phyloP scores from a whole-genome alignment of 768 basidiomycete genomes.

The Gymnopilus junonius region DNA sequence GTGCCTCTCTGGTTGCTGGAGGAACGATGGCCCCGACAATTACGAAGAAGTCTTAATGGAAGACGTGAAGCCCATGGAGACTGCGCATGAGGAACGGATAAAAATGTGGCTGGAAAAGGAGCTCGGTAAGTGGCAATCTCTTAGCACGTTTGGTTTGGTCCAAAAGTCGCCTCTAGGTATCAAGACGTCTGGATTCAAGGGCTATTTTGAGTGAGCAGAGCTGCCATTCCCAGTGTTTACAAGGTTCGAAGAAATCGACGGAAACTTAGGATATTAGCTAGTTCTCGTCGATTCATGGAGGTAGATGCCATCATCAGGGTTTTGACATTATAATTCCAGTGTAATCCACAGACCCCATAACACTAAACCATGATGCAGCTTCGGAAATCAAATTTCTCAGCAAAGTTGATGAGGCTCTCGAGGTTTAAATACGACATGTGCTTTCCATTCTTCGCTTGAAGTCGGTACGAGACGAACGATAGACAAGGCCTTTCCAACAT shows the following conservation, averaged over 20 bases:
- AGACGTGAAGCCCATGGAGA: constrained; percentile 2
- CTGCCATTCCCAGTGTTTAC: not conserved
- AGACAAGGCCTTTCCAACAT: constrained; percentile 45
- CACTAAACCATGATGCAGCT: too few relatives aligned
- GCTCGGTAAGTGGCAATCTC: constrained; percentile 9
- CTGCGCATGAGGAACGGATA: constrained; percentile 9
- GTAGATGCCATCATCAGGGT: not conserved
- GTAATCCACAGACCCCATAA: too few relatives aligned
- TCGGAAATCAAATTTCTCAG: constrained; percentile 48
- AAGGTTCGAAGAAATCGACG: not conserved
- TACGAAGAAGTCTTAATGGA: constrained; percentile 8
- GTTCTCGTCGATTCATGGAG: not conserved
- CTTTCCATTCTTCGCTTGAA: constrained; percentile 50
- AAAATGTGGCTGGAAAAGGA: constrained; percentile 3
- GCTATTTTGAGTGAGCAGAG: constrained; percentile 7
- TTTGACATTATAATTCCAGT: too few relatives aligned
- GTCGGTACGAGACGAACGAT: constrained; percentile 52
- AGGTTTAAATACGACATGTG: constrained; percentile 58
- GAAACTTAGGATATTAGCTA: not conserved
- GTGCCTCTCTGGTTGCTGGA: not conserved
- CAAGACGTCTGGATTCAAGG: constrained; percentile 13
- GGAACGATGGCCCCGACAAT: constrained; percentile 4
- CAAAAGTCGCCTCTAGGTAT: constrained; percentile 1
- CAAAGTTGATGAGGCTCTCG: constrained; percentile 45
- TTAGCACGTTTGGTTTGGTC: not conserved